Evolutionary conservation across 306 rosid genomes (phyloP), one percentile per base, ranked within the genome.

Genomic region (Cucumis melo): DNA sequence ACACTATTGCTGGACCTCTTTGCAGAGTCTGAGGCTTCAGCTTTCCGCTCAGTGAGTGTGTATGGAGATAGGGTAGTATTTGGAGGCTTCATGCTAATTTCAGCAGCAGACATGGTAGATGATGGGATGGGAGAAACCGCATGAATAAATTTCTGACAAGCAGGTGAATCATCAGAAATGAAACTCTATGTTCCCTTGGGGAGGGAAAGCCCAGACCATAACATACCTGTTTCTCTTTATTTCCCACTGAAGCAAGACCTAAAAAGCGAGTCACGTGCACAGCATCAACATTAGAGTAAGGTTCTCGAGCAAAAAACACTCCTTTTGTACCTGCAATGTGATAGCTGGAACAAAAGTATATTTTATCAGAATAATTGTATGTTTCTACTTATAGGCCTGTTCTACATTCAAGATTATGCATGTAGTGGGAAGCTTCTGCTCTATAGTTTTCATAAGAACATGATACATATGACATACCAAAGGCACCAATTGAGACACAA

Each of bases 121-220:
- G 97, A 92, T 61, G 97, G 99, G 59, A 88, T 87, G 9, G 99
- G 99, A 84, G 99, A 90, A 82, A 94, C 51, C 53, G 99, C 99
- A 84, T 90, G 97, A 84, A 94, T 88, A 89, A 94, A 94, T 85
- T 94, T 94, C 99, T 92, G 97, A 58, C 80, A 83, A 78, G 81
- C 55, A 86, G 59, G 59, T 46, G 75, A 38, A 62, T 66, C 62
- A 77, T 67, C 72, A 56, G 53, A 81, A 79, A 78, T 73, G 73
- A 20, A 77, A 72, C 73, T 78, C 56, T 61, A 72, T 66, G 60
- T 39, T 55, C 13, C 53, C 8, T 39, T 36, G 57, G 38, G 23
- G 55, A 15, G 34, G n/a, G 41, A 20, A 9, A 11, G 12, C n/a
- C n/a, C 3, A 54, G 64, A 54, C 34, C 7, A 38, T 36, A 68